Evolutionary conservation across 768 basidiomycete genomes (phyloP).

Genomic region (Amyloporia xantha): DNA sequence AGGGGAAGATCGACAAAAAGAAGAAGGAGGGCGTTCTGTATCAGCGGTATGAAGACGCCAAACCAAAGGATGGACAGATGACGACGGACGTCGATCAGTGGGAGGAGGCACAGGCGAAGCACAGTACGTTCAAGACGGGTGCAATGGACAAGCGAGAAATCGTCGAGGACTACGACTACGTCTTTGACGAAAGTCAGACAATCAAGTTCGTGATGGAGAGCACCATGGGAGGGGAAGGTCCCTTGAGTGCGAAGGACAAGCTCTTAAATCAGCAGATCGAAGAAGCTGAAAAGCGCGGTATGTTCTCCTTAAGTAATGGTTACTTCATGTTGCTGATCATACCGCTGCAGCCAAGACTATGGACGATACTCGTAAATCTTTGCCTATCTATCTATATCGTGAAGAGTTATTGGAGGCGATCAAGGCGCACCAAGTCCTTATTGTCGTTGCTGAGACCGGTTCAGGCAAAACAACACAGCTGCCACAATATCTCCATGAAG

Average conservation of each 20-base stretch:
- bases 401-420: constrained; percentile 87
- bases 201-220: constrained; percentile 91
- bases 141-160: constrained; percentile 84
- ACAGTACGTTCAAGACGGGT: constrained; percentile 86
- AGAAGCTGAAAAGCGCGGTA: constrained; percentile 88
- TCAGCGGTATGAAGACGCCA: constrained; percentile 90
- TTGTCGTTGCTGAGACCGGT: constrained; percentile 97
- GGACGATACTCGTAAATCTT: constrained; percentile 87
- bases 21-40: constrained; percentile 91
- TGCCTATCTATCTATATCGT: constrained; percentile 89
- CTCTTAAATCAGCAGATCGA: constrained; percentile 84
- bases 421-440: constrained; percentile 86
- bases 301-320: constrained; percentile 25
- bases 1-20: constrained; percentile 97
- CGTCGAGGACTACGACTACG: constrained; percentile 89
- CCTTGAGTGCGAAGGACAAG: constrained; percentile 79
- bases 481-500: constrained; percentile 97
- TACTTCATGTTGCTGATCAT: neutral
- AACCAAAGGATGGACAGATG: constrained; percentile 89
- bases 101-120: constrained; percentile 87
- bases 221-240: constrained; percentile 57
- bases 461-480: constrained; percentile 99
- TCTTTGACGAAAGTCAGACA: constrained; percentile 96
- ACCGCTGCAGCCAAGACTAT: constrained; percentile 65
- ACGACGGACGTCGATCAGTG: constrained; percentile 97